Evolutionary conservation across 148 eudicot genomes (phyloP).

Genomic region (Camellia granthamiana): DNA sequence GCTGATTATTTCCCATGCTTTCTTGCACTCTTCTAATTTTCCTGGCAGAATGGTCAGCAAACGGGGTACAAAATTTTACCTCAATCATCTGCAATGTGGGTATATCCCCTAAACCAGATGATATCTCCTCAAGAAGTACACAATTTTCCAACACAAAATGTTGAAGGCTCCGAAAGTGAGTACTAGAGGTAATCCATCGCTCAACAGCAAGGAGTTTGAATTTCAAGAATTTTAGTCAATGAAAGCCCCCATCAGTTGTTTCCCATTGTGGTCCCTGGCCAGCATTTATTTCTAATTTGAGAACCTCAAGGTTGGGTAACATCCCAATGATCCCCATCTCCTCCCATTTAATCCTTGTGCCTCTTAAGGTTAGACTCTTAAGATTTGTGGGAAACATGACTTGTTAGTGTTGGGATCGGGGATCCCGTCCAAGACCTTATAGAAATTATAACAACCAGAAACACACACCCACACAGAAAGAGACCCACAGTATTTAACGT

Average conservation of each 20-base stretch:
- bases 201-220: background rate
- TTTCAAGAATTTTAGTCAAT: slow-evolving; percentile 16
- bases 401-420: too few relatives aligned
- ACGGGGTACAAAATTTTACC: background rate
- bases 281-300: background rate
- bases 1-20: background rate
- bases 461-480: too few relatives aligned
- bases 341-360: slow-evolving; percentile 13
- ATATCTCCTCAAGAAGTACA: slow-evolving; percentile 5
- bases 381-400: background rate
- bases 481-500: too few relatives aligned
- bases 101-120: slow-evolving; percentile 14
- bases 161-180: slow-evolving; percentile 10
- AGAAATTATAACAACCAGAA: too few relatives aligned
- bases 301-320: slow-evolving; percentile 20
- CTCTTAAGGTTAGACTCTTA: background rate
- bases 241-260: slow-evolving; percentile 8
- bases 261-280: slow-evolving; percentile 13
- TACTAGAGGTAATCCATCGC: slow-evolving; percentile 6
- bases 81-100: slow-evolving; percentile 9
- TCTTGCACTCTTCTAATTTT: background rate
- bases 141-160: background rate
- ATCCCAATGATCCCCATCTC: slow-evolving; percentile 23
- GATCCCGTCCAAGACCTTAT: too few relatives aligned
- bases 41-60: slow-evolving; percentile 10